Conservation (phyloP, 306 rosid species). For the Vigna reflexopilosa region DNA sequence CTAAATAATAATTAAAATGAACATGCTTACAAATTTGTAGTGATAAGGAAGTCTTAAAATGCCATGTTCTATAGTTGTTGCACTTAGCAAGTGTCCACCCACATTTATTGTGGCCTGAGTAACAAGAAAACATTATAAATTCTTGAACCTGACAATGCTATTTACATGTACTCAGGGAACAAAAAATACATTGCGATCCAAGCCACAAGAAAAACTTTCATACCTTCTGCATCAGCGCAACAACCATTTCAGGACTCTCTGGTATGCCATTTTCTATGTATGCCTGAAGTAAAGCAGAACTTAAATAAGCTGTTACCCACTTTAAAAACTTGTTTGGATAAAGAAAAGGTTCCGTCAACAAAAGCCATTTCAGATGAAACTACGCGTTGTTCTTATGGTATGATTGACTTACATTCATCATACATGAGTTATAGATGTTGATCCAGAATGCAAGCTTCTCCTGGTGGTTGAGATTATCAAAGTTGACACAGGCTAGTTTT, state of each 20-base stretch:
- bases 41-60: constrained; percentile 83
- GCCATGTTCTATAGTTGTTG: constrained; percentile 81
- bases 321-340: neutral
- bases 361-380: neutral
- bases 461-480: constrained; percentile 70
- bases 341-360: neutral
- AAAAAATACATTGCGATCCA: neutral
- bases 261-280: constrained; percentile 73
- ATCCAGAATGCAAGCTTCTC: constrained; percentile 95
- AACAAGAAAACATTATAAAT: constrained; percentile 40
- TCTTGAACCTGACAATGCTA: constrained; percentile 7
- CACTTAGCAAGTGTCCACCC: constrained; percentile 73
- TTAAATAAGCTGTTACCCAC: neutral
- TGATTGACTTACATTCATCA: constrained; percentile 67
- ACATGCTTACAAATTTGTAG: constrained; percentile 70
- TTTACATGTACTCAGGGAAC: neutral
- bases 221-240: constrained; percentile 75
- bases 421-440: constrained; percentile 85
- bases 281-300: constrained; percentile 58
- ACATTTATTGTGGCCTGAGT: constrained; percentile 79
- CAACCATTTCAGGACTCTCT: constrained; percentile 74
- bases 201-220: neutral
- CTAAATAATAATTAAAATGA: neutral
- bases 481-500: constrained; percentile 71
- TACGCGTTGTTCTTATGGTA: constrained; percentile 4